Percentiles rank a stretch among this genome's conserved stretches.
Conservation (phyloP, 495 filamentous ascomycete species). For the Lasiosphaeria hispida region DNA sequence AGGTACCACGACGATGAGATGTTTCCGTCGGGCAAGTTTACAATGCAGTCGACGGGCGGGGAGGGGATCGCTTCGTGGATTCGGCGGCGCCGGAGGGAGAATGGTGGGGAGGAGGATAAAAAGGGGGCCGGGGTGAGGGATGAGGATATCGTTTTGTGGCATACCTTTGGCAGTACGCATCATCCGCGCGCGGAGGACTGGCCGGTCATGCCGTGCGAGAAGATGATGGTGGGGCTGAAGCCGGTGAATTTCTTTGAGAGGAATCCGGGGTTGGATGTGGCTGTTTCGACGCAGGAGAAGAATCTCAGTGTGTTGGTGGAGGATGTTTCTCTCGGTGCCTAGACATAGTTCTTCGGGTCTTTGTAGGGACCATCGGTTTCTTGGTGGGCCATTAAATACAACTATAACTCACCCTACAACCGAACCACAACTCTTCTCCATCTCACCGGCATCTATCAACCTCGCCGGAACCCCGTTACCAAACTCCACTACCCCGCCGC, state of each 20-base stretch:
- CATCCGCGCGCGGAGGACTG: constrained; percentile 60
- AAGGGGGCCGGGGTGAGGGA: constrained; percentile 20
- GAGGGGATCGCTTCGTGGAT: no score
- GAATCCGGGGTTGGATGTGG: constrained; percentile 73
- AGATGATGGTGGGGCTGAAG: constrained; percentile 58
- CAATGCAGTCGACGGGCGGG: constrained; percentile 66
- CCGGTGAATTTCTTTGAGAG: constrained; percentile 70
- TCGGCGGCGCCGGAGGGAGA: constrained; percentile 27
- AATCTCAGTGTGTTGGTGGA: constrained; percentile 48
- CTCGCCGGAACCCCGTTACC: constrained; percentile 8
- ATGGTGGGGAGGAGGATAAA: constrained; percentile 24
- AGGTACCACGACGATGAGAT: constrained; percentile 75
- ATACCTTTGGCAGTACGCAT: constrained; percentile 59
- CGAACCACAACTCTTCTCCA: constrained; percentile 4
- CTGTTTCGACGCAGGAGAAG: constrained; percentile 52
- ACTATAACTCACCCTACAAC: no score
- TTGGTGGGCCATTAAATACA: no score
- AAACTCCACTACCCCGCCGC: constrained; percentile 11
- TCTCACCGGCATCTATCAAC: not conserved
- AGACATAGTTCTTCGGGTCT: no score
- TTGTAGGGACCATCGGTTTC: no score
- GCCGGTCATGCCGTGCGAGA: constrained; percentile 51
- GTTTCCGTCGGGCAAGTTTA: constrained; percentile 81
- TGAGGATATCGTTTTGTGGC: constrained; percentile 55
- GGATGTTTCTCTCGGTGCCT: no score